Base-by-base conservation (phyloP, 1,284 basidiomycete species). In the Ganoderma resinaceum region DNA sequence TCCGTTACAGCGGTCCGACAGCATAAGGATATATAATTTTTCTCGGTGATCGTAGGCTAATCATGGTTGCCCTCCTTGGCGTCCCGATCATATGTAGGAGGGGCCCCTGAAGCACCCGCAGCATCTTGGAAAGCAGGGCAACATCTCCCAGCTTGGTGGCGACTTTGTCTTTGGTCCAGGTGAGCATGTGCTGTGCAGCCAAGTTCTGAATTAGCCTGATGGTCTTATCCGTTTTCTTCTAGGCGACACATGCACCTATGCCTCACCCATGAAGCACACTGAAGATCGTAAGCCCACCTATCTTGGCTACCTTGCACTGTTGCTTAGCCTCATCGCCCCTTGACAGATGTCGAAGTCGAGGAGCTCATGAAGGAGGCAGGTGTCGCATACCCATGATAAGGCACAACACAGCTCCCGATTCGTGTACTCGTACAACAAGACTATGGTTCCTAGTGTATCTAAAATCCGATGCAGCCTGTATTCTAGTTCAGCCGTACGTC, bases 101-200 rank as follows among this genome's bases (percentile, higher is more conserved):
- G 84, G 83, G 12, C 81, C 84, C 4, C 43, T 88, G n/a, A 83
- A 82, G 74, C 79, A 84, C 62, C 84, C 84, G 0, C 73, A 73
- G 3, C 77, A 84, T 31, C 78, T 89, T 16, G 88, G 88, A 1
- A 90, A 89, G 72, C 85, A 89, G 68, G 89, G 89, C 0, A 86
- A 87, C 58, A 76, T 86, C 20, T 82, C 85, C 0, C 89, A 91
- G 74, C 78, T 88, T 0, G 89, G 89, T 1, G 89, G 88, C 2
- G 89, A 91, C 46, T 90, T 90, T 69, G 77, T 91, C 31, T 81
- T 91, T 61, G 87, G 87, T 31, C 86, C 87, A 38, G 87, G 86
- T 86, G 71, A 16, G 76, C 64, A 16, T 43, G 53, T 1, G 6
- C 59, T 31, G n/a, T 33, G 42, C 23, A 31, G 26, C 6, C 3